Evolutionary conservation across 2,329 filamentous ascomycete species (phyloP).

Genomic region (Dactylellina sp.): DNA sequence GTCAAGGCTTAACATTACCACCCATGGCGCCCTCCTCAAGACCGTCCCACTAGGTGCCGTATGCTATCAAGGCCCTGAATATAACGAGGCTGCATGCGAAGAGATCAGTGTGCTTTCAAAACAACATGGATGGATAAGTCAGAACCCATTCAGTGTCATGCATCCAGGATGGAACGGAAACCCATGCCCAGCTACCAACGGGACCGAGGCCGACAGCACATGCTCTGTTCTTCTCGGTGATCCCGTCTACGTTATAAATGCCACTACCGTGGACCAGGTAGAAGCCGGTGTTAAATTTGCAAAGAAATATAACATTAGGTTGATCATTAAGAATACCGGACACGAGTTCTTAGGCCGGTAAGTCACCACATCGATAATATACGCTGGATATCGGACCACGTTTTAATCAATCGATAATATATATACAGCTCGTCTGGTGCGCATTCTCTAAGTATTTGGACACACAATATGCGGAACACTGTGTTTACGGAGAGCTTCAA

Average conservation of each 20-base stretch:
- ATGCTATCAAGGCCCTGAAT: conserved; percentile 61
- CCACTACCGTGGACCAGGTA: conserved; percentile 62
- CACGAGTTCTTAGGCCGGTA: conserved; percentile 63
- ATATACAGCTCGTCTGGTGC: conserved; percentile 60
- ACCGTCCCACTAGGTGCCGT: conserved; percentile 62
- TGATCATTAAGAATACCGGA: conserved; percentile 63
- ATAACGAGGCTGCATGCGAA: conserved; percentile 58
- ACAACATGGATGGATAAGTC: conserved; percentile 63
- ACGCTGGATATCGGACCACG: conserved; percentile 1
- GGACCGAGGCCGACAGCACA: conserved; percentile 63
- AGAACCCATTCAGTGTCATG: conserved; percentile 61
- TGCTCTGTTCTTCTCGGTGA: conserved; percentile 48
- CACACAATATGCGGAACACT: conserved; percentile 62
- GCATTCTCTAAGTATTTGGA: conserved; percentile 63
- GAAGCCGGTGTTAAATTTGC: conserved; percentile 64
- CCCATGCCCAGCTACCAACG: conserved; percentile 62
- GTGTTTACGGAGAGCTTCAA: conserved; percentile 61
- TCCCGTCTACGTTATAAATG: conserved; percentile 63
- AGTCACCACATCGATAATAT: not conserved
- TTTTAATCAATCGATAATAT: no score
- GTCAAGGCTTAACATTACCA: conserved; percentile 63
- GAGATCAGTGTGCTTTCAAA: conserved; percentile 54
- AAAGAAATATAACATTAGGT: conserved; percentile 61
- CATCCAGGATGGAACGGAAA: conserved; percentile 63
- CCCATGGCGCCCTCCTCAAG: conserved; percentile 63